Conservation (phyloP, 331 rosid species). For the Ulmus americana region DNA sequence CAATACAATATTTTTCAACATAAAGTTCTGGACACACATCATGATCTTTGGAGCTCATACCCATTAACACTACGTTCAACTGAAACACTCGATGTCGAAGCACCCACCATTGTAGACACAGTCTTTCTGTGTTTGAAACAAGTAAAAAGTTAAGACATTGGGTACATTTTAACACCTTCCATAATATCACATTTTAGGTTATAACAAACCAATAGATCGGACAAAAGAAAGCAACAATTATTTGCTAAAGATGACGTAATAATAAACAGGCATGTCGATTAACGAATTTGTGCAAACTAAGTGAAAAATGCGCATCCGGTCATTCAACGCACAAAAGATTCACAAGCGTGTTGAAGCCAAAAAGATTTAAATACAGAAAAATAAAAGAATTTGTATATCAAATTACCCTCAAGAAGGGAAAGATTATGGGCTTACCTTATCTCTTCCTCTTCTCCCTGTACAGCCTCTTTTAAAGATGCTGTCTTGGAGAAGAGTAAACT, state of each 20-base stretch:
- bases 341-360: too few species aligned
- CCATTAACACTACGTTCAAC: constrained; percentile 43
- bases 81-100: constrained; percentile 42
- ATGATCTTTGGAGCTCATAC: constrained; percentile 33
- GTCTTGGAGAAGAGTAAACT: constrained; percentile 81
- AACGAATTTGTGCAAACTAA: neutral
- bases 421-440: constrained; percentile 38
- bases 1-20: neutral
- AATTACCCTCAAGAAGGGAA: neutral
- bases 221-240: neutral
- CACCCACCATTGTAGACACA: constrained; percentile 28
- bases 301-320: neutral
- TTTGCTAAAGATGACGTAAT: neutral
- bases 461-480: constrained; percentile 43
- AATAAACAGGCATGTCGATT: neutral
- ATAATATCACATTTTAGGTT: too few species aligned
- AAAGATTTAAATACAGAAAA: neutral
- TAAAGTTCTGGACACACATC: neutral
- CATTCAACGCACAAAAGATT: neutral
- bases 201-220: neutral
- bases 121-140: constrained; percentile 35
- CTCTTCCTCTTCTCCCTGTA: constrained; percentile 45
- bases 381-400: neutral
- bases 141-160: neutral
- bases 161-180: too few species aligned